A percentile compares a stretch with the other conserved stretches of the same genome.
Evolutionary conservation across 108 stramenopile genomes (phyloP).

Genomic region (Pelagomonas calceolata): DNA sequence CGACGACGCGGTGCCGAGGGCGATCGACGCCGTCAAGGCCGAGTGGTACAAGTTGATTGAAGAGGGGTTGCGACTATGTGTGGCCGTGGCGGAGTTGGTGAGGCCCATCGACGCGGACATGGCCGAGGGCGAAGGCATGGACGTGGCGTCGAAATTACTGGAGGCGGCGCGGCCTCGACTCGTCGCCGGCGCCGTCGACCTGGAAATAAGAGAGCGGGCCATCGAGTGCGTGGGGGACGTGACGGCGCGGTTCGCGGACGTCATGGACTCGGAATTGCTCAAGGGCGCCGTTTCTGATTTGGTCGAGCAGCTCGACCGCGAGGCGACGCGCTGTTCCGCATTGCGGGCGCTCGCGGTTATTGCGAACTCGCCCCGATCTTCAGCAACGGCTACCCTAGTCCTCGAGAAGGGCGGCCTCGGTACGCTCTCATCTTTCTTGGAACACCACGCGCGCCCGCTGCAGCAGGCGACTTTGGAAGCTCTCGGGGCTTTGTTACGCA

Average conservation of each 20-base stretch:
- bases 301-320: constrained; percentile 81
- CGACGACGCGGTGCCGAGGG: constrained; percentile 42
- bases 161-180: constrained; percentile 75
- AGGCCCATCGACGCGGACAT: too few species aligned
- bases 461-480: constrained; percentile 72
- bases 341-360: constrained; percentile 69
- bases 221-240: constrained; percentile 32
- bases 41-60: constrained; percentile 97
- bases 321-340: constrained; percentile 80
- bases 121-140: constrained; percentile 27
- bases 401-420: constrained; percentile 22
- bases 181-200: constrained; percentile 82
- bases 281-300: too few species aligned
- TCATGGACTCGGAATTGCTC: too few species aligned
- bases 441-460: constrained; percentile 70
- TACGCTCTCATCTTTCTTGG: constrained; percentile 67
- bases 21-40: constrained; percentile 60
- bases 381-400: constrained; percentile 28
- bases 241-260: constrained; percentile 26
- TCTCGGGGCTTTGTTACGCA: constrained; percentile 46
- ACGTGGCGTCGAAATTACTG: constrained; percentile 58
- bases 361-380: constrained; percentile 49
- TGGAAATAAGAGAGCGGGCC: constrained; percentile 89
- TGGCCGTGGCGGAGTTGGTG: constrained; percentile 45
- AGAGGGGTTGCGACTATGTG: constrained; percentile 75